These are phyloP conservation scores for Quercus mongolica DNA, from an alignment of 306 rosid genomes.

Conservation along the genomic window DNA sequence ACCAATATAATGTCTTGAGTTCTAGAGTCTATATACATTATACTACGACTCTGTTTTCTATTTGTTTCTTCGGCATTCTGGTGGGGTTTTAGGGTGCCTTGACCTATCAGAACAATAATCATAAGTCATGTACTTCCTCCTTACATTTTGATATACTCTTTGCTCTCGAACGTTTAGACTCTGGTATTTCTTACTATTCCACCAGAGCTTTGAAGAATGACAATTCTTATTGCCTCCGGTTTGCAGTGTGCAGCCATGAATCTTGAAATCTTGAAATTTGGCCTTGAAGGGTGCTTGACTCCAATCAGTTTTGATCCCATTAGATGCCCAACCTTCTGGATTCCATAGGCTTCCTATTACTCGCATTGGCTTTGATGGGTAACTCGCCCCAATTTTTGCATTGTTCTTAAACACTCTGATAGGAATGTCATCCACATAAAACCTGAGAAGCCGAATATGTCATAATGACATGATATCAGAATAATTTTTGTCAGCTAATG, in stretches of 20 bases:
- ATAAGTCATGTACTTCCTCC: constrained; percentile 4
- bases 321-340: constrained; percentile 25
- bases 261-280: not conserved
- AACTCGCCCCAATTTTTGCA: not conserved
- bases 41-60: not conserved
- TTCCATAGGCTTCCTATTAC: constrained; percentile 28
- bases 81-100: not conserved
- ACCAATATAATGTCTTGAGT: too few relatives aligned
- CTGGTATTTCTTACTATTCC: constrained; percentile 2
- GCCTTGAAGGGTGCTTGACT: constrained; percentile 22
- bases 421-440: constrained; percentile 18
- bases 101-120: constrained; percentile 9
- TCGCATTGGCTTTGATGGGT: constrained; percentile 16
- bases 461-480: too few relatives aligned
- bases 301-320: constrained; percentile 20
- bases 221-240: not conserved
- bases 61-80: not conserved
- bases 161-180: constrained; percentile 2
- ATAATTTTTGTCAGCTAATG: too few relatives aligned
- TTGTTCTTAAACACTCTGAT: constrained; percentile 20
- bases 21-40: too few relatives aligned
- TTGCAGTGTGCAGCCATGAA: constrained; percentile 9
- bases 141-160: not conserved
- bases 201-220: not conserved
- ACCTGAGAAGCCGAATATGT: not conserved